Conservation (phyloP, 2,329 filamentous ascomycete species). For the Aspergillus uvarum region DNA sequence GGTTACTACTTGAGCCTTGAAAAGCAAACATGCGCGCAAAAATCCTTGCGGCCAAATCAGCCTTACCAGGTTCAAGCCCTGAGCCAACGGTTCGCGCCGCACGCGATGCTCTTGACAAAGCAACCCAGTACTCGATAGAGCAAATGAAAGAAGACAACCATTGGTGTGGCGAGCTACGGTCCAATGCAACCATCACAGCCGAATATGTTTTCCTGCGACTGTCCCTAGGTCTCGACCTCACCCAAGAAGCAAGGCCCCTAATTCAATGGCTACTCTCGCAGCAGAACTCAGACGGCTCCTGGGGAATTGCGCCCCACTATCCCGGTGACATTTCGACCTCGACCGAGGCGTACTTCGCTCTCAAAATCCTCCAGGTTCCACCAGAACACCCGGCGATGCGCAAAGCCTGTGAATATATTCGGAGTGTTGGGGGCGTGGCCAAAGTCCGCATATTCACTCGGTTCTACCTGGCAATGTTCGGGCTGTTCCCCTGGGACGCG, state of each 20-base stretch:
- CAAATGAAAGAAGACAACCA: constrained; percentile 11
- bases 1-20: no score
- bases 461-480: constrained; percentile 30
- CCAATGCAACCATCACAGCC: constrained; percentile 25
- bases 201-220: constrained; percentile 29
- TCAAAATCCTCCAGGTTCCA: constrained; percentile 31
- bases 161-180: constrained; percentile 26
- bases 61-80: no score
- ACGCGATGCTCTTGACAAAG: no score
- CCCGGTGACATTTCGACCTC: constrained; percentile 27
- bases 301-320: constrained; percentile 25
- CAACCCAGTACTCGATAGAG: no score
- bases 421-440: constrained; percentile 28
- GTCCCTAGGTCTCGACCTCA: constrained; percentile 19
- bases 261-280: constrained; percentile 14
- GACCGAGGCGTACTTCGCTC: constrained; percentile 34
- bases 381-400: constrained; percentile 12
- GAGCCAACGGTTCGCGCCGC: no score
- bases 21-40: no score
- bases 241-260: constrained; percentile 4
- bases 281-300: constrained; percentile 32
- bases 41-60: no score
- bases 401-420: constrained; percentile 25
- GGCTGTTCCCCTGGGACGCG: constrained; percentile 34
- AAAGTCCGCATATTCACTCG: constrained; percentile 33